Conservation (phyloP, 306 rosid species). For the Acmispon strigosus region DNA sequence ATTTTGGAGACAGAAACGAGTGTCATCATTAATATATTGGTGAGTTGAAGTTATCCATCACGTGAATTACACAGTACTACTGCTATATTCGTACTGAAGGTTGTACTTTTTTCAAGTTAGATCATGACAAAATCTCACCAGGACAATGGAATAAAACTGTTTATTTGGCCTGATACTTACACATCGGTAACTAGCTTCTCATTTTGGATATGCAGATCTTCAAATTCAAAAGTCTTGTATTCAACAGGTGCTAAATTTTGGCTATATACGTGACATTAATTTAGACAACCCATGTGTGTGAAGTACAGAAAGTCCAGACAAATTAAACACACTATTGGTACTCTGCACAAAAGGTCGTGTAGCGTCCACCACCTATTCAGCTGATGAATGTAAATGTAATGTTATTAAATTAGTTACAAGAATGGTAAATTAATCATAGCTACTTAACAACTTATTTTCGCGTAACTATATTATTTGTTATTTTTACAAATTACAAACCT, state of each 20-base stretch:
- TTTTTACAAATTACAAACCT: too few species aligned
- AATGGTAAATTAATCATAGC: too few species aligned
- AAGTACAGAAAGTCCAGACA: not conserved
- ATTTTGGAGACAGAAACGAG: too few species aligned
- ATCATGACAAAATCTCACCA: not conserved
- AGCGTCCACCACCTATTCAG: too few species aligned
- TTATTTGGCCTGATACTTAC: not conserved
- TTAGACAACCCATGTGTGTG: not conserved
- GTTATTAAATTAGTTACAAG: too few species aligned
- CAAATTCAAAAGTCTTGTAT: not conserved
- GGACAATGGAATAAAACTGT: not conserved
- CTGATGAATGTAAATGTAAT: too few species aligned
- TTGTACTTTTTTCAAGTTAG: not conserved
- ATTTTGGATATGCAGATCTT: slow-evolving; percentile 12
- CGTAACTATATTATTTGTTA: too few species aligned
- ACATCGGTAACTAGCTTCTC: not conserved
- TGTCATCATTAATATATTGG: too few species aligned
- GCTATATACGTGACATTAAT: not conserved
- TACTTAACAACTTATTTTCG: too few species aligned
- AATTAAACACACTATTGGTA: not conserved
- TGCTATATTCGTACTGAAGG: not conserved
- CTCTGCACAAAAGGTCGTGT: too few species aligned
- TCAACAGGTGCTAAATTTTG: not conserved
- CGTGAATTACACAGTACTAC: too few species aligned
- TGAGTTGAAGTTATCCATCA: too few species aligned